phyloP scores from a whole-genome alignment of 2,329 filamentous ascomycete species.

The Setomelanomma holmii region DNA sequence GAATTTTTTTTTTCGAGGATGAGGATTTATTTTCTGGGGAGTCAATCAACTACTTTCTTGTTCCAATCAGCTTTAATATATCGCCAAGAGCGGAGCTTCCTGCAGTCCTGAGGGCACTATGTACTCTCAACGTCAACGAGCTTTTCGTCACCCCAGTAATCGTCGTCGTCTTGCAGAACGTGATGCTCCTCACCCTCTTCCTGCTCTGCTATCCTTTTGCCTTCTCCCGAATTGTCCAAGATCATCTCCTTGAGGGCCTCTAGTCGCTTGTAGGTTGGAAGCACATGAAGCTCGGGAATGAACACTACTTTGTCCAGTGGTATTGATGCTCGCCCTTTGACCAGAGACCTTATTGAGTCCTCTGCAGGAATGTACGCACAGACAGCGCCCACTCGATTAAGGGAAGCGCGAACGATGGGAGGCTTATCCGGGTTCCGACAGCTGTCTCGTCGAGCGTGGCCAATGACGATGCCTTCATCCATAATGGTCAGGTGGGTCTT shows the following conservation, averaged over 20 bases:
- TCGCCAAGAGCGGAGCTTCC: too few relatives aligned
- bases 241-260: not conserved
- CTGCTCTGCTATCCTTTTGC: not conserved
- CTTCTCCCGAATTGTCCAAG: not conserved
- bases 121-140: not conserved
- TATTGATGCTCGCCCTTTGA: not conserved
- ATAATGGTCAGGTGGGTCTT: not conserved
- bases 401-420: not conserved
- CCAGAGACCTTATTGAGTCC: not conserved
- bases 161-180: not conserved
- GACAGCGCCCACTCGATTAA: not conserved
- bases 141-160: not conserved
- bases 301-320: not conserved
- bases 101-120: too few relatives aligned
- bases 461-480: not conserved
- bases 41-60: too few relatives aligned
- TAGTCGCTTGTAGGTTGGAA: not conserved
- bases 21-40: too few relatives aligned
- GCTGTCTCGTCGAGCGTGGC: not conserved
- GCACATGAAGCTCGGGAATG: not conserved
- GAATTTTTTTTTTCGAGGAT: too few relatives aligned
- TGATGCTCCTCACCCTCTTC: not conserved
- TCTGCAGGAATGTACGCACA: not conserved
- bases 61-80: too few relatives aligned
- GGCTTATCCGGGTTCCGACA: not conserved